Conservation (phyloP, 768 basidiomycete species). For the Termitomyces sp. region DNA sequence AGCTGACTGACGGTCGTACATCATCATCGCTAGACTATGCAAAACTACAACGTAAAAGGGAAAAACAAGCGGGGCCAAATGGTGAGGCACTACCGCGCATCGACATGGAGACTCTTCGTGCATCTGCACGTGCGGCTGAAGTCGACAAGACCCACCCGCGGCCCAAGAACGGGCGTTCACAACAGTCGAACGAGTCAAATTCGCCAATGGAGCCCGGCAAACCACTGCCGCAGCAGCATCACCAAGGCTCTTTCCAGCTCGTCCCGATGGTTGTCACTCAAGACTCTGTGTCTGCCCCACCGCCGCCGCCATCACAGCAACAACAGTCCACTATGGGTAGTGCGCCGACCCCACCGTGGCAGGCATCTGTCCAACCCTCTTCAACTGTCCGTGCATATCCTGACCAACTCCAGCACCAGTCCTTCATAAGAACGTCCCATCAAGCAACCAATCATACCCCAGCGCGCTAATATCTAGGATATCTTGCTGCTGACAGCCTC, state of each 20-base stretch:
- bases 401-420: constrained; percentile 36
- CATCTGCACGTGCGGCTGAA: constrained; percentile 64
- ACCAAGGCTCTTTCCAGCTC: constrained; percentile 65
- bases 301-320: constrained; percentile 20
- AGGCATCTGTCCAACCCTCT: constrained; percentile 18
- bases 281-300: constrained; percentile 16
- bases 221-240: constrained; percentile 34
- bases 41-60: constrained; percentile 77
- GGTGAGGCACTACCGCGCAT: constrained; percentile 57
- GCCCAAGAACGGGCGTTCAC: constrained; percentile 23
- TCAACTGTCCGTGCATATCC: constrained; percentile 24
- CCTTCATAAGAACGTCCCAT: constrained; percentile 35
- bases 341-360: constrained; percentile 31
- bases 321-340: constrained; percentile 17
- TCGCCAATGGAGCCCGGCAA: constrained; percentile 32
- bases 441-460: constrained; percentile 23
- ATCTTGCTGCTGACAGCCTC: constrained; percentile 16
- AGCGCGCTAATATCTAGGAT: constrained; percentile 23
- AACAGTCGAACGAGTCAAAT: constrained; percentile 27
- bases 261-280: constrained; percentile 29
- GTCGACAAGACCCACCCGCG: constrained; percentile 33
- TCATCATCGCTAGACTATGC: constrained; percentile 62
- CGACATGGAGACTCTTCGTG: constrained; percentile 74
- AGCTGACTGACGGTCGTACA: not conserved
- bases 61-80: constrained; percentile 57